A percentile compares a stretch with the other conserved stretches of the same genome.
These are phyloP conservation scores for baker's yeast (Saccharomyces cerevisiae) DNA, from an alignment of 805 yeast genomes.

Conservation along the genomic window DNA sequence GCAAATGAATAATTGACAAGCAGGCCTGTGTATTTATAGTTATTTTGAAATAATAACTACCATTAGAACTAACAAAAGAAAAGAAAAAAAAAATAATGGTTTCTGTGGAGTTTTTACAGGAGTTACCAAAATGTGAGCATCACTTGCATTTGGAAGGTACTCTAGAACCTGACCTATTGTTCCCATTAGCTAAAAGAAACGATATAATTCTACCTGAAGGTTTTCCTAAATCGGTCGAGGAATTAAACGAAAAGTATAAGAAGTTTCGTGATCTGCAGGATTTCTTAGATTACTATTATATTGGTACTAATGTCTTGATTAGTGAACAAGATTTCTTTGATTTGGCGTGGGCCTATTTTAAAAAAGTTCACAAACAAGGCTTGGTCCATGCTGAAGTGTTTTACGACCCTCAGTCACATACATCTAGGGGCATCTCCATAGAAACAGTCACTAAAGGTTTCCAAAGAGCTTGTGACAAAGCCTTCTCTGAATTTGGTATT, in stretches of 20 bases:
- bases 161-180: conserved; percentile 63
- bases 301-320: conserved; percentile 70
- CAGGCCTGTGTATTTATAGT: not conserved
- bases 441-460: conserved; percentile 60
- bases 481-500: conserved; percentile 51
- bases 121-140: conserved; percentile 81
- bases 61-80: not conserved
- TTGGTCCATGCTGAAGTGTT: conserved; percentile 66
- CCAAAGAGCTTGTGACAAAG: conserved; percentile 56
- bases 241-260: conserved; percentile 49
- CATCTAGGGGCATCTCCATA: conserved; percentile 53
- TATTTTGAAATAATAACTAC: not conserved
- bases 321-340: conserved; percentile 67
- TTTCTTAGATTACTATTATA: conserved; percentile 68
- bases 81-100: conserved; percentile 5
- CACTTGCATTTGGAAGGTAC: conserved; percentile 83
- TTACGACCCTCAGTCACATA: conserved; percentile 81
- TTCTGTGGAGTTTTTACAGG: conserved; percentile 42
- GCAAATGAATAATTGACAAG: not conserved
- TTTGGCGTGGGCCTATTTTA: conserved; percentile 67
- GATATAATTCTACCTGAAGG: conserved; percentile 48
- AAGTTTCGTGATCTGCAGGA: conserved; percentile 65
- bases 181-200: conserved; percentile 62
- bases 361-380: conserved; percentile 50
- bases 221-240: conserved; percentile 55